Evolutionary conservation across 371 early-diverging fungal species (phyloP), one percentile per base, ranked within the genome.

Genomic region (Mortierella sp.): DNA sequence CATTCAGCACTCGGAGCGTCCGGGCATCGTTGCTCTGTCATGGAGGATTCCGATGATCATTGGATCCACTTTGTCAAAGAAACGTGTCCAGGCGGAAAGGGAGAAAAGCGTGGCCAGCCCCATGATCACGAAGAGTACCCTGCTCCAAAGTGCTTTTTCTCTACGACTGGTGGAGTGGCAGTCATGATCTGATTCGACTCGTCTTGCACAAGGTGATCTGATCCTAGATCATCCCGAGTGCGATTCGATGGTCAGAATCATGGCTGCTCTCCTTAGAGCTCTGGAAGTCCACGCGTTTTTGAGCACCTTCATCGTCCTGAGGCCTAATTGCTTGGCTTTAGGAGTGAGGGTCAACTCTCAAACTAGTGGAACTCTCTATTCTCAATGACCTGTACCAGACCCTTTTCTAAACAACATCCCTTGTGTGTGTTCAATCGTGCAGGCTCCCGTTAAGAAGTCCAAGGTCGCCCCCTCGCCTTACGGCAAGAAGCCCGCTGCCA

Each of bases 401-500:
- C 27, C 28, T 48, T 57, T 42, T 62, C 34, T 43, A 43, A 56
- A 42, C 43, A 27, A 31, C 54, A 41, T 23, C 31, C 14, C 21
- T 31, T 49, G 3, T 41, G 14, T 34, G 28, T 34, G 14, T 31
- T 41, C 24, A 23, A 31, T 39, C 54, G 24, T 53, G 49, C 78
- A 84, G 85, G 81, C 85, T 78, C 82, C 83, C 72, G 79, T 81
- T 56, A 85, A 85, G 86, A 86, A 86, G 83, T 86, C 89, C 78
- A 96, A 96, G 92, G 95, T 95, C 80, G 98, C 97, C 58, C 87
- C 97, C 58, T 91, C 95, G 64, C 96, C 97, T 70, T 87, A 85
- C 81, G 88, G 87, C 87, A 82, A 83, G 71, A 91, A 89, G 86
- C 82, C 82, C 69, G 70, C 86, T 69, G 71, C 91, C 71, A 93